These are phyloP conservation scores for Penicillium sp. DNA, from an alignment of 2,329 filamentous ascomycete genomes.

Conservation along the genomic window DNA sequence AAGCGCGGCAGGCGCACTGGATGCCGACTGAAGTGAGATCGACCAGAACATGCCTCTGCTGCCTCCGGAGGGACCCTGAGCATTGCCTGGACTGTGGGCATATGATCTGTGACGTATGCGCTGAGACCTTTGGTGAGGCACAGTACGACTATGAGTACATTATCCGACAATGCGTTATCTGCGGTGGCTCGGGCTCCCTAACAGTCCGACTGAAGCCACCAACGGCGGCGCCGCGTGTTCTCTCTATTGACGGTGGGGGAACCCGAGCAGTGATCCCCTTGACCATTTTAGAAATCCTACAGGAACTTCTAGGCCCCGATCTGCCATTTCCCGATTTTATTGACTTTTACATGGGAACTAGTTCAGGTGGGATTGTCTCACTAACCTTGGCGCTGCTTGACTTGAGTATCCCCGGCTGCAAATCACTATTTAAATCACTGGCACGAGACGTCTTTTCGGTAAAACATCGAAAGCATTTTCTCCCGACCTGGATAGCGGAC, in stretches of 20 bases:
- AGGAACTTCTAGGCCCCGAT: conserved; percentile 6
- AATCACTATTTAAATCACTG: conserved; percentile 1
- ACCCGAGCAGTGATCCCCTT: background rate
- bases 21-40: background rate
- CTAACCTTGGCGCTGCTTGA: background rate
- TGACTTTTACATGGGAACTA: background rate
- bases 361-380: conserved; percentile 5
- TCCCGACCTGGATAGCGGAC: background rate
- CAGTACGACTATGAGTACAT: background rate
- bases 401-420: background rate
- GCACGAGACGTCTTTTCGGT: background rate
- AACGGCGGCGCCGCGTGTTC: conserved; percentile 3
- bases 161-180: background rate
- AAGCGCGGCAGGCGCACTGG: background rate
- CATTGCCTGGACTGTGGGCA: background rate
- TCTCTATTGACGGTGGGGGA: conserved; percentile 8
- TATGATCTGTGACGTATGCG: background rate
- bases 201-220: conserved; percentile 1
- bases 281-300: conserved; percentile 3
- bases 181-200: background rate
- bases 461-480: background rate
- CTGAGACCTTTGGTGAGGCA: background rate
- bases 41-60: background rate
- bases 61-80: background rate
- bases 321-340: conserved; percentile 1